Percentiles rank a stretch among this genome's conserved stretches.
phyloP scores from a whole-genome alignment of 1,139 yeast genomes.

The Zygotorulaspora mrakii region DNA sequence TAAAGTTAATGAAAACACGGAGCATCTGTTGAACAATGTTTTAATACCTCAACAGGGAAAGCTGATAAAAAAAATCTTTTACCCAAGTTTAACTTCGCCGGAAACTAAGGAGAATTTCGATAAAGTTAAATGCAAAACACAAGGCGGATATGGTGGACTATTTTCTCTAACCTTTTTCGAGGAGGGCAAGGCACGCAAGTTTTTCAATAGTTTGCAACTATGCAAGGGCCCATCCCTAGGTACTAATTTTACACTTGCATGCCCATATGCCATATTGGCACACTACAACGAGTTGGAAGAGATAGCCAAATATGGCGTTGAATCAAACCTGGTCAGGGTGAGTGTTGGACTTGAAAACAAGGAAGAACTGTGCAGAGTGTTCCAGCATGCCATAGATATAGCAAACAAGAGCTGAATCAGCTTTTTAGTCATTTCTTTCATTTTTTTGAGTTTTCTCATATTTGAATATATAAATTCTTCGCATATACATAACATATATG shows the following conservation, averaged over 20 bases:
- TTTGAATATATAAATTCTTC: slow-evolving; percentile 10
- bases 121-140: slow-evolving; percentile 51
- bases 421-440: too few species aligned
- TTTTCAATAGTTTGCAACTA: slow-evolving; percentile 69
- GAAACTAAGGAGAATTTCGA: slow-evolving; percentile 66
- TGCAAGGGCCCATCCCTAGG: slow-evolving; percentile 96
- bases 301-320: slow-evolving; percentile 82
- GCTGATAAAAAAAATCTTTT: slow-evolving; percentile 58
- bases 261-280: slow-evolving; percentile 88
- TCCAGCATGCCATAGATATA: slow-evolving; percentile 53
- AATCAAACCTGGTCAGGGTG: slow-evolving; percentile 70
- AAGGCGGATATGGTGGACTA: slow-evolving; percentile 93
- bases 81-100: slow-evolving; percentile 54
- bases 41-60: slow-evolving; percentile 43
- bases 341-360: slow-evolving; percentile 78
- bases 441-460: not conserved
- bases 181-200: slow-evolving; percentile 61
- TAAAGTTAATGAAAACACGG: slow-evolving; percentile 65
- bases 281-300: slow-evolving; percentile 83
- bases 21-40: slow-evolving; percentile 46
- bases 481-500: slow-evolving; percentile 6
- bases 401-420: too few species aligned
- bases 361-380: slow-evolving; percentile 45
- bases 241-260: slow-evolving; percentile 85
- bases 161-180: slow-evolving; percentile 71